These are phyloP conservation scores for Penicillium palitans DNA, from an alignment of 2,329 filamentous ascomycete genomes.

Conservation along the genomic window DNA sequence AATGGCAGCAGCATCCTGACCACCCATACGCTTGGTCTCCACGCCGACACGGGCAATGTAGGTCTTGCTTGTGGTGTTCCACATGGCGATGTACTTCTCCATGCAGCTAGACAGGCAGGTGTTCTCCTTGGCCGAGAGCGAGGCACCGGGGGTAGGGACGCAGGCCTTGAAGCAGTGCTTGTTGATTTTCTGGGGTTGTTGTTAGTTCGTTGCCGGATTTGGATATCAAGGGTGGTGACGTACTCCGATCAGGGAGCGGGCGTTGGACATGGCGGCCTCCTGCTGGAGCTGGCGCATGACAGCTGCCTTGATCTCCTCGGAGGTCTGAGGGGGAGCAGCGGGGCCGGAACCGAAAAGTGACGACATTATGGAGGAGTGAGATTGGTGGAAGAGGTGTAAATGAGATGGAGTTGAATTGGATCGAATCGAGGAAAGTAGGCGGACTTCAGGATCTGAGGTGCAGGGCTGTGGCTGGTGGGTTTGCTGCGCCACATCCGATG, in stretches of 20 bases:
- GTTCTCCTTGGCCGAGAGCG: slow-evolving; percentile 66
- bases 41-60: slow-evolving; percentile 61
- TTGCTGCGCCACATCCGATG: slow-evolving; percentile 16
- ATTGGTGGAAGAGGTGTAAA: not conserved
- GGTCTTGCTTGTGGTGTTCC: slow-evolving; percentile 71
- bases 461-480: slow-evolving; percentile 8
- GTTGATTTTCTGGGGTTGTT: slow-evolving; percentile 66
- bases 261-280: slow-evolving; percentile 68
- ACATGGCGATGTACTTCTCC: slow-evolving; percentile 80
- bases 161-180: slow-evolving; percentile 79
- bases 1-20: slow-evolving; percentile 26
- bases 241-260: slow-evolving; percentile 69
- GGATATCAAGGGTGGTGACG: slow-evolving; percentile 22
- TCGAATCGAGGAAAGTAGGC: slow-evolving; percentile 5
- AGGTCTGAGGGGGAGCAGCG: slow-evolving; percentile 27
- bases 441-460: slow-evolving; percentile 13
- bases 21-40: slow-evolving; percentile 56
- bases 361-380: slow-evolving; percentile 32
- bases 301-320: slow-evolving; percentile 50
- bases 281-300: slow-evolving; percentile 65
- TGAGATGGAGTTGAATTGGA: slow-evolving; percentile 1
- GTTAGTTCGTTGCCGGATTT: not conserved
- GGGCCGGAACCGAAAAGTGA: slow-evolving; percentile 42
- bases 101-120: slow-evolving; percentile 74
- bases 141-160: slow-evolving; percentile 65